Conservation (phyloP, 306 rosid genomes). For the Citrullus amarus region DNA sequence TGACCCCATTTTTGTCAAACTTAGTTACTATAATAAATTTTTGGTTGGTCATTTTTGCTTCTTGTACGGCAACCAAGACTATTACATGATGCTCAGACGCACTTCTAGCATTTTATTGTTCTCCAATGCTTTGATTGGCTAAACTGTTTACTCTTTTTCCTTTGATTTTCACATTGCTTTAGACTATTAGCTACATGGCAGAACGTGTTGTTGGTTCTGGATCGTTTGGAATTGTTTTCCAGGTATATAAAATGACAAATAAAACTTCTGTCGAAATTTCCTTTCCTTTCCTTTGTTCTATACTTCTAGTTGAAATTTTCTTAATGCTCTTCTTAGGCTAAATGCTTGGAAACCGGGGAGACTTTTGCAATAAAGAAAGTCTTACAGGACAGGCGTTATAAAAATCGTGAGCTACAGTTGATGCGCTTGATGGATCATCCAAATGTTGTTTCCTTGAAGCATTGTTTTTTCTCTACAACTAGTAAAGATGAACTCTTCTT, state of each 20-base stretch:
- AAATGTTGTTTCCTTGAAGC: constrained; percentile 68
- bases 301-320: not conserved
- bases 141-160: constrained; percentile 6
- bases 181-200: constrained; percentile 98
- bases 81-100: not conserved
- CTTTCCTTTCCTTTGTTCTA: not conserved
- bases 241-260: constrained; percentile 35
- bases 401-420: constrained; percentile 85
- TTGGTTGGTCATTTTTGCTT: not conserved
- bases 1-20: not conserved
- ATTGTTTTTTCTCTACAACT: constrained; percentile 84
- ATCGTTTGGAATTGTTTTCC: constrained; percentile 90
- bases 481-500: constrained; percentile 76
- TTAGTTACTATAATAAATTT: not conserved
- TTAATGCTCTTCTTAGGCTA: constrained; percentile 30
- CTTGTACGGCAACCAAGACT: not conserved
- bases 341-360: too few relatives aligned
- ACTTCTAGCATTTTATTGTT: not conserved
- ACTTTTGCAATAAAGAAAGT: too few relatives aligned
- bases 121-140: constrained; percentile 5
- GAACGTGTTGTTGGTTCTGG: constrained; percentile 96
- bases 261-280: not conserved
- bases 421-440: constrained; percentile 98
- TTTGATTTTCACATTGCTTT: constrained; percentile 21
- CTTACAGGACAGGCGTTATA: constrained; percentile 77